Base-by-base conservation (phyloP, 129 eudicot genomes). In the Flaveria trinervia region DNA sequence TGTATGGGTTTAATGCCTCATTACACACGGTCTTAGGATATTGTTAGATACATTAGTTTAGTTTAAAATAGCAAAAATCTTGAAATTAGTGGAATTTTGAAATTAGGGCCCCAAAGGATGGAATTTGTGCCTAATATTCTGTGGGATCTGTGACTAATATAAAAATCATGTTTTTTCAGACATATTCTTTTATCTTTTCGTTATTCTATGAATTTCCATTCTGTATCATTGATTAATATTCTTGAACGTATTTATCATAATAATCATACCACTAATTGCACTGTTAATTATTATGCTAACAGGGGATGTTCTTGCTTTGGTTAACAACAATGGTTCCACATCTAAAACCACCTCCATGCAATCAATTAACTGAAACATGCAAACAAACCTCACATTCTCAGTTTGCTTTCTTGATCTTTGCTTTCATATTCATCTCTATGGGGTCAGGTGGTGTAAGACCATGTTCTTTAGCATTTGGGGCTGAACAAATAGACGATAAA, bases 381-480 rank as follows among this genome's bases (percentile, higher is more conserved):
- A 68, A 84, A 71, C 69, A 83, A 5, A 75, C 93, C 16, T 72
- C 89, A 22, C 74, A 84, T 16, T 72, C 80, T 2, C 97, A 92
- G 74, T 79, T 72, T 65, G 71, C 80, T 2, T 57, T 88, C 33
- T 70, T 92, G 71, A 39, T 88, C 36, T 88, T 88, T 46, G 82
- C 96, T 12, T 92, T 86, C 25, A 72, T 81, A 36, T 83, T 92
- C 49, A 92, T 92, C 83, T 90, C 98, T 0, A 54, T 92, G 68
- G 98, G 98, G 23, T 90, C 98, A 1, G 98, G 98, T 39, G 98
- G 98, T 18, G 82, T 92, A 18, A 74, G 98, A 62, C 86, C 98
- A 0, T 86, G 92, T 79, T 92, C 98, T 23, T 76, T 87, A 43
- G 94, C 98, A 28, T 92, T 92, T 80, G 98, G 96, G 0, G 96